Evolutionary conservation across 2,329 filamentous ascomycete genomes (phyloP).

Genomic region (Nigrospora oryzae): DNA sequence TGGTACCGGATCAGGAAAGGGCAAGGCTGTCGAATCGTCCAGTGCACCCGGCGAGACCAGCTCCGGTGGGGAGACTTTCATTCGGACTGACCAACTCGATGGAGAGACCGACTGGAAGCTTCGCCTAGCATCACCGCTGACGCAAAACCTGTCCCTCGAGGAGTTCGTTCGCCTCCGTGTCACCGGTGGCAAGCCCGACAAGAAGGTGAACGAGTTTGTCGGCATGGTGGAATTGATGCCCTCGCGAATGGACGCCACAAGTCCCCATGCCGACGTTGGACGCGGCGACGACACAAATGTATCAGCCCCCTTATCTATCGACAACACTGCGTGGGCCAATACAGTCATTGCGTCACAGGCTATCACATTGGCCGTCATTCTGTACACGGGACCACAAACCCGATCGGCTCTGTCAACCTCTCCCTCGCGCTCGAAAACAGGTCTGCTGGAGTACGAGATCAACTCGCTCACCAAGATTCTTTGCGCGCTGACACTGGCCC

Average conservation of each 20-base stretch:
- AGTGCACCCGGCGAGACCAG: slow-evolving; percentile 24
- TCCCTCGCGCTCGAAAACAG: slow-evolving; percentile 86
- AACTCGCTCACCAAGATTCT: slow-evolving; percentile 96
- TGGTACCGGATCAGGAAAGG: slow-evolving; percentile 12
- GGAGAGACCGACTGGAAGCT: slow-evolving; percentile 99
- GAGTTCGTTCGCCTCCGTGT: slow-evolving; percentile 66
- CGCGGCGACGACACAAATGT: slow-evolving; percentile 29
- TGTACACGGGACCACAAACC: slow-evolving; percentile 93
- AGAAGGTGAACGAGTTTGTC: slow-evolving; percentile 87
- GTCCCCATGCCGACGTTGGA: slow-evolving; percentile 23
- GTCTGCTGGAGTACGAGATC: slow-evolving; percentile 89
- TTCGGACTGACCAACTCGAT: slow-evolving; percentile 92
- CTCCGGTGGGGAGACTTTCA: slow-evolving; percentile 82
- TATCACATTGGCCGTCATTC: slow-evolving; percentile 76
- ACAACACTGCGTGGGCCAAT: slow-evolving; percentile 98
- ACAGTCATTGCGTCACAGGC: slow-evolving; percentile 93
- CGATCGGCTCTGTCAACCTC: slow-evolving; percentile 89
- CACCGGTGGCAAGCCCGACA: slow-evolving; percentile 83
- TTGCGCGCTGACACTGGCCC: slow-evolving; percentile 74
- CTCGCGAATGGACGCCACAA: slow-evolving; percentile 39
- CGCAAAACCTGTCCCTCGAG: slow-evolving; percentile 65
- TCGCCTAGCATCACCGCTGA: slow-evolving; percentile 75
- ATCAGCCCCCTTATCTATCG: slow-evolving; percentile 74
- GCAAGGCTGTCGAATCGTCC: slow-evolving; percentile 18
- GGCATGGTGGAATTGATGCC: slow-evolving; percentile 75